Evolutionary conservation across 148 eudicot species (phyloP), one percentile per base, ranked within the genome.

Genomic region (Euryodendron excelsum): DNA sequence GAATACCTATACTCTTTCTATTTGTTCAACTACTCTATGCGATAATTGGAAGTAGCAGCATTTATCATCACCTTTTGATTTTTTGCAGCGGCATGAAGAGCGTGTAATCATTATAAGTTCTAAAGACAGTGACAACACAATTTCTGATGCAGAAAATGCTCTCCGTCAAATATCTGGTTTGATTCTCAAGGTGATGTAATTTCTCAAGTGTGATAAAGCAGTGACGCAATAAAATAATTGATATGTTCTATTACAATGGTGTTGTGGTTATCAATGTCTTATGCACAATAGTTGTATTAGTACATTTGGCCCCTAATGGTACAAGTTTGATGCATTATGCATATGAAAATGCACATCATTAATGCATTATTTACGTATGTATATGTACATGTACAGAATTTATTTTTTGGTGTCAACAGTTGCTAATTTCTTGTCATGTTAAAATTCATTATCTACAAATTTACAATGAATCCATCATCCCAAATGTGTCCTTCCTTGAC

Each of bases 51-150:
- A 37, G 28, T 21, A 8, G 20, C 11, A 7, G 15, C 15, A 48
- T 37, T 76, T 30, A 48, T 37, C 67, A 20, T 52, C 48, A 27
- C 56, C 33, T 55, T 75, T 69, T 27, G 8, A 21, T 73, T 2
- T 48, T 77, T 75, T 87, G 79, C 91, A 94, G 98, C 85, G 94
- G 44, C 84, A 89, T 67, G 98, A 94, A 83, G 98, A 94, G 69
- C 91, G 98, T 77, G 95, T 94, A 37, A 89, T 94, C 61, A 94
- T 94, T 72, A 91, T 94, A 79, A 92, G 91, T 68, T 92, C 97
- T 33, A 91, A 90, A 77, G 91, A 88, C 82, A 91, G 87, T 67
- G 93, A 86, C 61, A 78, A 82, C 48, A 77, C 73, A 20, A 78
- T 88, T 68, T 85, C 93, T 62, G 93, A 91, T 82, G 95, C 98